Conservation (phyloP, 805 yeast genomes). For the Sporopachydermia quercuum region DNA sequence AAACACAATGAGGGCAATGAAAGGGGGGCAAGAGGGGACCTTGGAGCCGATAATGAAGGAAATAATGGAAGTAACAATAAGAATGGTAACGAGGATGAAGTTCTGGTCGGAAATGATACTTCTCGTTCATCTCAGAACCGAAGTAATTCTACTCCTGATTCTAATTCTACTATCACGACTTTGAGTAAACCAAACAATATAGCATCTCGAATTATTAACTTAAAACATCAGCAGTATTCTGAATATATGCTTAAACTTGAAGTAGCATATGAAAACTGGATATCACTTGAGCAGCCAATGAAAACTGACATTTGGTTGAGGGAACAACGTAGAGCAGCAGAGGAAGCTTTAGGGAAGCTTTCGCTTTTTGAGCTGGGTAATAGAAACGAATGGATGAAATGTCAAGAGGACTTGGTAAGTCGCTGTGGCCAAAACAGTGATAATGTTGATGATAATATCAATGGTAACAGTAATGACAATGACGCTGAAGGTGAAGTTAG, state of each 20-base stretch:
- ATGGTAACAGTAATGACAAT: not conserved
- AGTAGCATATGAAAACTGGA: constrained; percentile 33
- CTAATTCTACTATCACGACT: too few species aligned
- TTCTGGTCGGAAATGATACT: constrained; percentile 2
- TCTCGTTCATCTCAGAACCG: not conserved
- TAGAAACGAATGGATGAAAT: constrained; percentile 25
- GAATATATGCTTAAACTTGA: constrained; percentile 24
- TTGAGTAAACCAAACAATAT: constrained; percentile 2
- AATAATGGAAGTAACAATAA: too few species aligned
- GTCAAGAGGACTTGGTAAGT: constrained; percentile 13
- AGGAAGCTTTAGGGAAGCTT: constrained; percentile 25
- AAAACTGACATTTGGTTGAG: constrained; percentile 29
- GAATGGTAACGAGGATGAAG: constrained; percentile 7
- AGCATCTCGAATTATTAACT: constrained; percentile 5
- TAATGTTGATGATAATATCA: not conserved
- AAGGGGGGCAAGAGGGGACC: too few species aligned
- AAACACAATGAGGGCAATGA: too few species aligned
- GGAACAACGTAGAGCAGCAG: constrained; percentile 29
- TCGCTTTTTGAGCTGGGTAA: constrained; percentile 29
- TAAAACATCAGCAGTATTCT: constrained; percentile 9
- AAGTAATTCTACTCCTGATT: too few species aligned
- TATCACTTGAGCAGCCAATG: constrained; percentile 18
- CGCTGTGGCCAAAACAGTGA: too few species aligned
- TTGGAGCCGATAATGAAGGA: too few species aligned
- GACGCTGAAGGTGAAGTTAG: not conserved